Conservation (phyloP, 192 early-diverging fungal genomes). For the Haplosporangium gracile region DNA sequence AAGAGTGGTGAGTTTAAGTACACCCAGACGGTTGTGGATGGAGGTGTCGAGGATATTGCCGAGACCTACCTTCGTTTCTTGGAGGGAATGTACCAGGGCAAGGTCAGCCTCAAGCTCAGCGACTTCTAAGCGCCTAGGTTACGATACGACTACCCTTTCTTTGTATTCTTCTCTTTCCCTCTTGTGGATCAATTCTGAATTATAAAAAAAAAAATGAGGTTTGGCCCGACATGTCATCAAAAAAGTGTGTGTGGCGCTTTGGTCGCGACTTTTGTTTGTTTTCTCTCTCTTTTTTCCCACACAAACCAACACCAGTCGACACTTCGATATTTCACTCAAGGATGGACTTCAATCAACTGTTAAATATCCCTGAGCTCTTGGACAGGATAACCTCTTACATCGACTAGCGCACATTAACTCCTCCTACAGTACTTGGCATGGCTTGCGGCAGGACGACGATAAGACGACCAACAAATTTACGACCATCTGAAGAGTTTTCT, state of each 20-base stretch:
- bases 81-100: slow-evolving; percentile 23
- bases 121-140: neutral
- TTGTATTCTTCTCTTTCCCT: no score
- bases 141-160: no score
- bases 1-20: slow-evolving; percentile 42
- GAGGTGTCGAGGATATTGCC: slow-evolving; percentile 9
- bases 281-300: no score
- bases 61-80: slow-evolving; percentile 27
- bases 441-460: neutral
- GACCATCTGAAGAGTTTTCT: no score
- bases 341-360: no score
- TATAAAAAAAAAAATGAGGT: no score
- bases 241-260: no score
- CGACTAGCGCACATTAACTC: neutral
- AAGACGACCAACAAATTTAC: neutral
- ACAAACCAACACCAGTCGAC: no score
- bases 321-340: neutral
- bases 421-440: neutral
- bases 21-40: slow-evolving; percentile 17
- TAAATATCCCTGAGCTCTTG: neutral
- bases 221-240: no score
- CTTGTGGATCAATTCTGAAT: no score
- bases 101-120: slow-evolving; percentile 37
- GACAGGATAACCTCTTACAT: neutral
- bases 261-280: no score